Percentiles rank a stretch among this genome's conserved stretches.
Evolutionary conservation across 441 rosid genomes (phyloP).

Genomic region (Euphorbia corollata): DNA sequence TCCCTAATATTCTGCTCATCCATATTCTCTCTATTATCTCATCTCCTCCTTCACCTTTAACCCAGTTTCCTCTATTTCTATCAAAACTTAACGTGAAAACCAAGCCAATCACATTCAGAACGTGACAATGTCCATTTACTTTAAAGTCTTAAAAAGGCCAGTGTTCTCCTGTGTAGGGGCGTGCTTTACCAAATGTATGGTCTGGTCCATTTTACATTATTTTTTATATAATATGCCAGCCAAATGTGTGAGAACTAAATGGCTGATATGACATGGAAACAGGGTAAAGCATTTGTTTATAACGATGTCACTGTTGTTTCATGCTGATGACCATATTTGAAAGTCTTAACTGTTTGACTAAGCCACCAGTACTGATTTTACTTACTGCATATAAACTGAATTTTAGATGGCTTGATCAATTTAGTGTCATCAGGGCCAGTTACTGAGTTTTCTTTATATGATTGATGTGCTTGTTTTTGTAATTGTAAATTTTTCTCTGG

Average conservation of each 20-base stretch:
- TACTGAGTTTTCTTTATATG: neutral
- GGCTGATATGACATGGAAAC: neutral
- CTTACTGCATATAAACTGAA: neutral
- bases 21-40: too few species aligned
- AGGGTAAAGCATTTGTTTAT: neutral
- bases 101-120: too few species aligned
- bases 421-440: neutral
- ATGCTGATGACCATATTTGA: neutral
- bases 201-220: neutral
- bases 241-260: neutral
- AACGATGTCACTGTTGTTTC: neutral
- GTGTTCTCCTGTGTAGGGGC: too few species aligned
- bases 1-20: too few species aligned
- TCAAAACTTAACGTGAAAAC: too few species aligned
- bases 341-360: neutral
- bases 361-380: neutral
- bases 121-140: too few species aligned
- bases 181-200: neutral
- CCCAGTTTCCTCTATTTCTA: too few species aligned
- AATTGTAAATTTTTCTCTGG: neutral
- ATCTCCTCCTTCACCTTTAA: too few species aligned
- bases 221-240: neutral
- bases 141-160: neutral
- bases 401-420: neutral
- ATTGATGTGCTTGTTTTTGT: neutral